phyloP scores from a whole-genome alignment of 2,329 filamentous ascomycete species.

The Blumeriella jaapii region DNA sequence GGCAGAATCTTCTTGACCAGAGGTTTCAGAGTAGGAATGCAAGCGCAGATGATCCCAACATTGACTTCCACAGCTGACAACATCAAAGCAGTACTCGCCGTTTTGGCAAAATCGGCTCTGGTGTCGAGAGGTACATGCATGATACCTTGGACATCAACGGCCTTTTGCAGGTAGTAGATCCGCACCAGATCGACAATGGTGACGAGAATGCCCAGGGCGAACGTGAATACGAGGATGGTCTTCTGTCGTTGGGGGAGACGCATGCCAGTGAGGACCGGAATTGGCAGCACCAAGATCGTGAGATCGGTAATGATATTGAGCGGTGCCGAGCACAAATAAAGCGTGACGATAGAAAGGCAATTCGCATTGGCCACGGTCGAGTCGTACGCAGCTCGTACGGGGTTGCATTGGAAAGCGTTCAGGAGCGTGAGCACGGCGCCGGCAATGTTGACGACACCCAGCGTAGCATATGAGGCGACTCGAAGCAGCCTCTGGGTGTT shows the following conservation, averaged over 20 bases:
- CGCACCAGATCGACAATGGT: constrained; percentile 79
- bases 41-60: constrained; percentile 78
- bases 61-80: constrained; percentile 92
- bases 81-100: constrained; percentile 77
- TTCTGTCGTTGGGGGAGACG: constrained; percentile 77
- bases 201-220: constrained; percentile 78
- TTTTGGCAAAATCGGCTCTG: constrained; percentile 50
- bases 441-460: constrained; percentile 67
- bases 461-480: constrained; percentile 68
- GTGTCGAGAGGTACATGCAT: constrained; percentile 31
- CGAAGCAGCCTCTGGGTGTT: constrained; percentile 67
- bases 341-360: constrained; percentile 44
- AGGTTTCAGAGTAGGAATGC: constrained; percentile 85
- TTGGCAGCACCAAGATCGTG: constrained; percentile 74
- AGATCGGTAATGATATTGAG: constrained; percentile 89
- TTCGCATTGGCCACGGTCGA: constrained; percentile 23
- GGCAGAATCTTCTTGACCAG: constrained; percentile 45
- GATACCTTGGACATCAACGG: constrained; percentile 11
- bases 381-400: constrained; percentile 59
- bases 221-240: constrained; percentile 74
- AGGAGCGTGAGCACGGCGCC: constrained; percentile 72
- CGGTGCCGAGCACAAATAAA: constrained; percentile 67
- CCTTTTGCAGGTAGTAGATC: constrained; percentile 73
- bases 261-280: constrained; percentile 82
- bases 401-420: constrained; percentile 78